A percentile compares a stretch with the other conserved stretches of the same genome.
Conservation (phyloP, 495 filamentous ascomycete genomes). For the Chaetomium tenue region DNA sequence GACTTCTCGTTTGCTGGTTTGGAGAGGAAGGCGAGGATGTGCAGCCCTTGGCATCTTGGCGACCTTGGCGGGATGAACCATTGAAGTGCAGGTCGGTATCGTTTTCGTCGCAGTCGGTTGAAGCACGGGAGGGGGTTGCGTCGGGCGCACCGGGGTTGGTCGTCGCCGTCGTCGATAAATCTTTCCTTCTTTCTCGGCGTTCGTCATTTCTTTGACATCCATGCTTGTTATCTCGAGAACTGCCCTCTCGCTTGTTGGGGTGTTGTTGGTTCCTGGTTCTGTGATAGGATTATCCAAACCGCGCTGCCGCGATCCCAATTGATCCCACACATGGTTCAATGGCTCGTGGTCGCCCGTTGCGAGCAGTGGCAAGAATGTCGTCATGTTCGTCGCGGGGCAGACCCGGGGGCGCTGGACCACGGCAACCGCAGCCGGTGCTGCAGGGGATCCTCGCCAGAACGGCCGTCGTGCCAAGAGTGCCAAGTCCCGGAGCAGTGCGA, state of each 20-base stretch:
- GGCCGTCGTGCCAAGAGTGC: background rate
- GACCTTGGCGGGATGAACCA: slow-evolving; percentile 9
- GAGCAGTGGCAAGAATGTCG: background rate
- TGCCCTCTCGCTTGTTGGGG: no score
- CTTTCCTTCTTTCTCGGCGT: no score
- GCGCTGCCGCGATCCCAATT: background rate
- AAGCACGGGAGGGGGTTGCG: no score
- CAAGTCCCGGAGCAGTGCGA: background rate
- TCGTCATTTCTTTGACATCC: background rate
- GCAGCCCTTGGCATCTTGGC: slow-evolving; percentile 16
- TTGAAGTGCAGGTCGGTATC: slow-evolving; percentile 1
- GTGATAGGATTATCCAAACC: background rate
- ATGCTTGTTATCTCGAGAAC: no score
- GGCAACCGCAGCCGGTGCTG: background rate
- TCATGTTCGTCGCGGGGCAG: slow-evolving; percentile 8
- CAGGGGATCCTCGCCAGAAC: background rate
- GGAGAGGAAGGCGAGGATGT: slow-evolving; percentile 1
- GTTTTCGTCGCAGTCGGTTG: background rate
- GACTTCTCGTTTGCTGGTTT: slow-evolving; percentile 1
- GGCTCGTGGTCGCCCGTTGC: background rate
- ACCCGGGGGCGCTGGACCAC: no score
- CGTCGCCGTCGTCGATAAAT: background rate
- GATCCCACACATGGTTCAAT: no score
- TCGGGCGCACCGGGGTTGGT: background rate
- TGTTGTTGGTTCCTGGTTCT: no score